Evolutionary conservation across 176 grass and related monocot species (phyloP), one percentile per base, ranked within the genome.

Genomic region (Echinochloa phyllopogon): DNA sequence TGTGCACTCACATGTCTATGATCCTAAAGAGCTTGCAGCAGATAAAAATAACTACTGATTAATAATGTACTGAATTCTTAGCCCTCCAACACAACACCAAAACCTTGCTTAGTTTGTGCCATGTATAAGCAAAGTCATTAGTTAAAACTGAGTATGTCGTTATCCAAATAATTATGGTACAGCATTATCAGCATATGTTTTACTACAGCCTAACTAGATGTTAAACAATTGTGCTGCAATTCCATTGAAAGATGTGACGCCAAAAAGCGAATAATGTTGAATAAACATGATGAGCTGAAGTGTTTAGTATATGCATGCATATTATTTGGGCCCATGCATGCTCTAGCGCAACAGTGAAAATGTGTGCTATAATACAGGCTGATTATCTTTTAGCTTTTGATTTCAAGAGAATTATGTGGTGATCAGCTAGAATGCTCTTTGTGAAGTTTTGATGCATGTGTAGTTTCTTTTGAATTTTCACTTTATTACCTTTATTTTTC

Each of bases 381-480:
- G 10, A 23, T 29, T 80, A 39, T 79, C n/a, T 84, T 73, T 74
- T 37, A 29, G 6, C 15, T 8, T 33, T 51, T 6, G 27, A 0
- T 25, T 40, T 56, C 52, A n/a, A 49, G 50, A 68, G 16, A 74
- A 56, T 47, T 20, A 18, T n/a, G n/a, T n/a, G 15, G 75, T 74
- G 17, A 67, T 79, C 82, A 80, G 58, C 55, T 66, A 23, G 38
- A 48, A 65, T 77, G 84, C 75, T 84, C 20, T 25, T 77, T n/a
- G 67, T 6, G 5, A 56, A 56, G 52, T 56, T 56, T 56, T 63
- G 17, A n/a, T n/a, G n/a, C n/a, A n/a, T n/a, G 63, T n/a, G 3
- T 29, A 48, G 42, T 36, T 17, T 20, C 40, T 87, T 7, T 27
- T 6, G 25, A 1, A 27, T 6, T 14, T 55, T 21, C 52, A 20